Evolutionary conservation across 2,329 filamentous ascomycete species (phyloP).

Genomic region (Calonectria crousiana): DNA sequence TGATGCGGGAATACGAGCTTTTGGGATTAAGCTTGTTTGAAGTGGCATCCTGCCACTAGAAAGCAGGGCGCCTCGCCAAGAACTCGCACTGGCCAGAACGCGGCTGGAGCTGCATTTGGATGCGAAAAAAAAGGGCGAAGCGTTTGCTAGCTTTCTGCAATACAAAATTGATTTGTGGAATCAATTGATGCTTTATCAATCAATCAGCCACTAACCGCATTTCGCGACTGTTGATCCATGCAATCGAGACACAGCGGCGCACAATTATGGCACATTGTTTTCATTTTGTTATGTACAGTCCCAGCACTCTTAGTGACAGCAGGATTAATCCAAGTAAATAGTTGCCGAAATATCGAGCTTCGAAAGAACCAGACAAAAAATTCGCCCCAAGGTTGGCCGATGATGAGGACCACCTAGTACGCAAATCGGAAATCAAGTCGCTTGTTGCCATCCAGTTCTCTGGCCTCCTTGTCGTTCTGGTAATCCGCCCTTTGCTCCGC

Average conservation of each 20-base stretch:
- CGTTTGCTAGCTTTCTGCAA: background rate
- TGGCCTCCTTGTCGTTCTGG: constrained; percentile 56
- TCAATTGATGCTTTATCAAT: background rate
- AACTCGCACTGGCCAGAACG: background rate
- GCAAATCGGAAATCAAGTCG: constrained; percentile 65
- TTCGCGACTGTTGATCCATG: background rate
- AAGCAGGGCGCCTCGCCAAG: constrained; percentile 7
- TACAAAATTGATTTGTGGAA: background rate
- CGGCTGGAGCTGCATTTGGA: background rate
- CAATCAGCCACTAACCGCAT: background rate
- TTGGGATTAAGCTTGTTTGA: constrained; percentile 18
- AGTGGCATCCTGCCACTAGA: background rate
- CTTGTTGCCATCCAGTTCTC: constrained; percentile 62
- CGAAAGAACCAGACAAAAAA: background rate
- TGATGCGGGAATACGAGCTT: constrained; percentile 30
- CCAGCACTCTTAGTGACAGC: background rate
- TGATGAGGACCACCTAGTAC: constrained; percentile 46
- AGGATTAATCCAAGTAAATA: background rate
- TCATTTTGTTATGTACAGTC: background rate
- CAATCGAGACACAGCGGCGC: background rate
- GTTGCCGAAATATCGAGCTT: background rate
- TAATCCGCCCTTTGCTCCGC: constrained; percentile 58
- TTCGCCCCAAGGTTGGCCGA: background rate
- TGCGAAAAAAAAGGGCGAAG: background rate
- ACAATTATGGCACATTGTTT: background rate